These are phyloP conservation scores for Lactifluus echinatus DNA, from an alignment of 768 basidiomycete species.

Conservation along the genomic window DNA sequence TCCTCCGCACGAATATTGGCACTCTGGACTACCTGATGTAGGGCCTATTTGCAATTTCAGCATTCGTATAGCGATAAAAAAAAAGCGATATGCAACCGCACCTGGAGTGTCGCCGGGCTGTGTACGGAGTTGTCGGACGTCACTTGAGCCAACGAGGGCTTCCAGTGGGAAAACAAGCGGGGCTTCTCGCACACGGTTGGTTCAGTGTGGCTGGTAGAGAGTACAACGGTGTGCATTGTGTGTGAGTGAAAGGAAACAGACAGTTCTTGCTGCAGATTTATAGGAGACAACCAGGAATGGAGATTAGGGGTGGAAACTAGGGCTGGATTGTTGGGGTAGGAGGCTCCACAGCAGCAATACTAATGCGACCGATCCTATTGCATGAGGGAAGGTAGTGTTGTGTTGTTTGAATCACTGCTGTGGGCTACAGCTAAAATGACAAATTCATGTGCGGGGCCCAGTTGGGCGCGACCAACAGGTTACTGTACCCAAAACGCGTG, in stretches of 20 bases:
- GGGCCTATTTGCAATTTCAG: neutral
- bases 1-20: neutral
- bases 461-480: too few species aligned
- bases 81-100: neutral
- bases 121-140: neutral
- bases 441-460: too few species aligned
- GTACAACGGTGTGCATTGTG: neutral
- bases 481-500: too few species aligned
- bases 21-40: slow-evolving; percentile 4
- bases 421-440: too few species aligned
- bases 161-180: slow-evolving; percentile 9
- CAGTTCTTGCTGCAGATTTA: neutral
- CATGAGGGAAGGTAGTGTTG: too few species aligned
- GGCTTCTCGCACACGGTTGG: neutral
- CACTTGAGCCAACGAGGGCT: slow-evolving; percentile 4
- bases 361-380: too few species aligned
- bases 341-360: too few species aligned
- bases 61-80: neutral
- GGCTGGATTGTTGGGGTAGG: too few species aligned
- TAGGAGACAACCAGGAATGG: slow-evolving; percentile 2
- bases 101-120: neutral
- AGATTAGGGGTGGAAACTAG: slow-evolving; percentile 3
- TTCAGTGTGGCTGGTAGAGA: neutral
- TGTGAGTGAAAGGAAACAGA: neutral
- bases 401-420: too few species aligned